Conservation (phyloP, 495 filamentous ascomycete genomes). For the Astrothelium subdiscretum region DNA sequence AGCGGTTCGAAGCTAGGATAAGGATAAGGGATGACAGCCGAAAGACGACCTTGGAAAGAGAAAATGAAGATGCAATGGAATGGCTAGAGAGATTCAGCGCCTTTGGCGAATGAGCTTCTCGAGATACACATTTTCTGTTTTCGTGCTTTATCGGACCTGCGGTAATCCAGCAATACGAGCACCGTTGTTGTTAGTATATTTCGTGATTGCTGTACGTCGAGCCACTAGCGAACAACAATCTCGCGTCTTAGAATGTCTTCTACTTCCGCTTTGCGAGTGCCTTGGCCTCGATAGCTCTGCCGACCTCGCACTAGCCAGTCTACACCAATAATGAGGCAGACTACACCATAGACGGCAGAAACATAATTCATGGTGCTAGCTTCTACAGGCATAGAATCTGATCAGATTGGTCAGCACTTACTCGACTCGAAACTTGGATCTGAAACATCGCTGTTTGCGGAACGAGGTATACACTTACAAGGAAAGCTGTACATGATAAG, state of each 20-base stretch:
- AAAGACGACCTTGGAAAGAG: conserved; percentile 17
- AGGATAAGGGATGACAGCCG: conserved; percentile 20
- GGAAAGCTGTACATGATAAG: conserved; percentile 27
- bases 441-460: neutral
- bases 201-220: neutral
- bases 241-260: neutral
- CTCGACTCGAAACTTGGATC: neutral
- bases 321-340: conserved; percentile 16
- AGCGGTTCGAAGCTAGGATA: conserved; percentile 24
- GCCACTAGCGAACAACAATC: neutral
- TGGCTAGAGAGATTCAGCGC: conserved; percentile 24
- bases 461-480: neutral
- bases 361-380: conserved; percentile 26
- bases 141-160: neutral
- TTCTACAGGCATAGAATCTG: conserved; percentile 13
- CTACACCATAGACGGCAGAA: conserved; percentile 16
- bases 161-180: neutral
- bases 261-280: neutral
- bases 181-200: neutral
- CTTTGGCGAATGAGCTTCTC: conserved; percentile 16
- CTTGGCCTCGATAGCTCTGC: conserved; percentile 13
- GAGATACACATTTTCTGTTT: neutral
- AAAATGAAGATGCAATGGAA: conserved; percentile 15
- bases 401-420: neutral
- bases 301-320: conserved; percentile 19